Base-by-base conservation (phyloP, 1,284 basidiomycete species). In the Marasmius tenuissimus region DNA sequence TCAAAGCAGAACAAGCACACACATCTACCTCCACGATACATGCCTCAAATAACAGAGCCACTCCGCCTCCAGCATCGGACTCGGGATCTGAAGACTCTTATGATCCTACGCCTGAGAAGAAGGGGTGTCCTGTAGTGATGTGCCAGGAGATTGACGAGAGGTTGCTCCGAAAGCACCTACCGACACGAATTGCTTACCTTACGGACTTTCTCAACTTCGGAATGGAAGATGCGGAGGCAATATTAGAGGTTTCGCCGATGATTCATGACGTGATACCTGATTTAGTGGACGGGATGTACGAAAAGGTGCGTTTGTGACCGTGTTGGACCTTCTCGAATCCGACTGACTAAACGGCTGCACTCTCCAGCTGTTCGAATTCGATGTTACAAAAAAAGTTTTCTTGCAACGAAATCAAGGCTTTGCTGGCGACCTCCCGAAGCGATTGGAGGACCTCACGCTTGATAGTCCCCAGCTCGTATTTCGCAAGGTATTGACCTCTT, bases 381-480 rank as follows among this genome's bases (percentile, higher is more conserved):
- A 78, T 59, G 78, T 82, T 60, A 83, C 81, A 16, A 76, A 80
- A 64, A 75, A 80, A 67, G 74, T 75, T n/a, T 76, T 75, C 63
- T 69, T 75, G 71, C 66, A 65, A 38, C 66, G 75, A 51, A 76
- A 76, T 61, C 72, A 74, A 70, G 74, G 74, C 16, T 76, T 75
- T 61, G 73, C 75, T 58, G 75, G 74, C 0, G 69, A 71, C 10
- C 58, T 75, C 38, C 78, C 81, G 0, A 61, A 72, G 27, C 73
- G 68, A 35, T 66, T 81, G 22, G 72, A 77, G 39, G 79, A 82
- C 42, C 70, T 82, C 9, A 74, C 69, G 27, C 65, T 75, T 7
- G 77, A 79, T 18, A 78, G 79, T 64, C 76, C 81, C 2, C 81
- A 82, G 63, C 78, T 83, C 60, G 74, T 75, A 27, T 82, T 80